Conservation (phyloP, 2,329 filamentous ascomycete genomes). For the Diaporthe vaccinii region DNA sequence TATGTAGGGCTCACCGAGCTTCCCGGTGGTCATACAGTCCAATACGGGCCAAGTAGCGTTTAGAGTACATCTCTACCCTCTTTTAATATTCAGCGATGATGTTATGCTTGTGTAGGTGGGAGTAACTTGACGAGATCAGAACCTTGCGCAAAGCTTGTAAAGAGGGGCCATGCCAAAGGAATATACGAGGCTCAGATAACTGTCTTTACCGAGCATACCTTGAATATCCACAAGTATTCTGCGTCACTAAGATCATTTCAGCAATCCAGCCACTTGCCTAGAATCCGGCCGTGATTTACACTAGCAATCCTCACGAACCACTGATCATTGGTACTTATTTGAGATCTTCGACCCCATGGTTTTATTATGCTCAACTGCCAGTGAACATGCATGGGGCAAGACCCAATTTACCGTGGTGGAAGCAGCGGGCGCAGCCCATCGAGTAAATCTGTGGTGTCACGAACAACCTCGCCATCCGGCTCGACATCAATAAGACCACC, state of each 20-base stretch:
- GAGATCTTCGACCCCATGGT: background rate
- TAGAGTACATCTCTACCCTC: background rate
- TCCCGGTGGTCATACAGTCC: constrained; percentile 9
- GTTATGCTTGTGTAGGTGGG: background rate
- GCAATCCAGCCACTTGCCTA: too few species aligned
- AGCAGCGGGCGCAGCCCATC: background rate
- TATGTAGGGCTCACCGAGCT: constrained; percentile 21
- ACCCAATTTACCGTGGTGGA: background rate
- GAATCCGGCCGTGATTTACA: too few species aligned
- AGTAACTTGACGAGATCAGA: background rate
- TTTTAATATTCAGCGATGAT: background rate
- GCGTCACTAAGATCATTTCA: too few species aligned
- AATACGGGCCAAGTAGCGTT: background rate
- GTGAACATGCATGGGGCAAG: background rate
- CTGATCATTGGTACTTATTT: background rate
- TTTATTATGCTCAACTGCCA: background rate
- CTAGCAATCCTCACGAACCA: too few species aligned
- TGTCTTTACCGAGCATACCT: background rate
- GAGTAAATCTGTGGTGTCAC: background rate
- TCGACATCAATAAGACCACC: background rate
- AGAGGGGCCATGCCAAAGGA: background rate
- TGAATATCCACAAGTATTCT: background rate
- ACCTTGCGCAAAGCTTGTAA: background rate
- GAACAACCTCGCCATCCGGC: background rate
- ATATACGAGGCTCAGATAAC: background rate